Percentiles rank a stretch among this genome's conserved stretches.
Conservation (phyloP, 2,329 filamentous ascomycete genomes). For the Botrytis porri region DNA sequence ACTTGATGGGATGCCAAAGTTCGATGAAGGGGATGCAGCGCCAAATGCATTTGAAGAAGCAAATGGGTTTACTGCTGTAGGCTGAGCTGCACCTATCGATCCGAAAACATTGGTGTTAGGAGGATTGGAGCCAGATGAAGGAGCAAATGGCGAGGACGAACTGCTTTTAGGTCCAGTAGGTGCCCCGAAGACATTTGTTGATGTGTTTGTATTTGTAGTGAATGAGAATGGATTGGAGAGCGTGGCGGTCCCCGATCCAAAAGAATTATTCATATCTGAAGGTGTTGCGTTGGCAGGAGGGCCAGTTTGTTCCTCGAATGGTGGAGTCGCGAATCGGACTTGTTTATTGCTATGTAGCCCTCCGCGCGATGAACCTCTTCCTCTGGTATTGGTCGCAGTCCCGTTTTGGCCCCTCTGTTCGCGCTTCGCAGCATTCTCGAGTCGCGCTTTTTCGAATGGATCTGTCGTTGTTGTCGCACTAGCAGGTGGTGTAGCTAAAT, state of each 20-base stretch:
- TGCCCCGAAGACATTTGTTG: conserved; percentile 12
- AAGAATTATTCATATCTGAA: conserved; percentile 15
- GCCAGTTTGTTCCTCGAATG: conserved; percentile 6
- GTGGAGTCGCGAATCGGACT: conserved; percentile 31
- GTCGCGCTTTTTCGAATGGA: conserved; percentile 36
- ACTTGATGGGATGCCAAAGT: conserved; percentile 10
- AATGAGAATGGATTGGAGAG: conserved; percentile 25
- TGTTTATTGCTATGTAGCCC: conserved; percentile 29
- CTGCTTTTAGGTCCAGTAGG: conserved; percentile 5
- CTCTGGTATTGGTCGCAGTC: conserved; percentile 27
- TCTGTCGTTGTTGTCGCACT: conserved; percentile 24
- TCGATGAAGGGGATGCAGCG: background rate
- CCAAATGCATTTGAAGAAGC: conserved; percentile 5
- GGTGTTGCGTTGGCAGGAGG: background rate
- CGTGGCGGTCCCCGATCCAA: conserved; percentile 1
- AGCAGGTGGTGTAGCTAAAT: conserved; percentile 21
- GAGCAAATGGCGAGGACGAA: conserved; percentile 15
- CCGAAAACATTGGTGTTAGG: conserved; percentile 21
- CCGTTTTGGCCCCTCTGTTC: conserved; percentile 30
- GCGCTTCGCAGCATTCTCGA: conserved; percentile 38
- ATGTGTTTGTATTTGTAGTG: conserved; percentile 9
- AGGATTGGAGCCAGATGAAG: background rate
- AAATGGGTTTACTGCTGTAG: conserved; percentile 20
- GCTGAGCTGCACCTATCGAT: background rate
- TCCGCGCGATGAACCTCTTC: conserved; percentile 26